Evolutionary conservation across 768 basidiomycete genomes (phyloP), one percentile per base, ranked within the genome.

Genomic region (Suillus bovinus): DNA sequence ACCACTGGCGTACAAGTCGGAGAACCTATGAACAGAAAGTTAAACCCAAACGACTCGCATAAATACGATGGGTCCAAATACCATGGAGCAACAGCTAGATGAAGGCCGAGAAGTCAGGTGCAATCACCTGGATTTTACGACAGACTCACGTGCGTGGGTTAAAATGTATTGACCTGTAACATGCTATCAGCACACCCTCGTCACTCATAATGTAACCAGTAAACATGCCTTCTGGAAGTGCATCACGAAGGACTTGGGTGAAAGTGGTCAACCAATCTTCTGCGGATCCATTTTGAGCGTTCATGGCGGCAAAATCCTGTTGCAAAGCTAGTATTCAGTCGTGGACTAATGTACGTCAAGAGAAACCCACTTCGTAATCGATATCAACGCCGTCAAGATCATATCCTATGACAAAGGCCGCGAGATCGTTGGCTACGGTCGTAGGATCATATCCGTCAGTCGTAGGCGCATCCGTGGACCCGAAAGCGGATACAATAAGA

Each of bases 381-480:
- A 92, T 85, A 69, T 90, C 89, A 29, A 89, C 83, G 54, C 89
- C 89, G 66, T 90, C 89, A 20, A 91, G 74, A 54, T 77, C 72
- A 62, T 80, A 87, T 67, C 84, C 66, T 62, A 82, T 84, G 10
- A 90, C 89, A 78, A 80, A 91, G 14, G 81, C 81, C 0, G 89
- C 88, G 71, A 91, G 80, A 2, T 81, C 83, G 63, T 86, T 83
- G 1, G 90, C 90, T 17, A 84, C 83, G 8, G 76, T 74, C 8
- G 84, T 74, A 22, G 89, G 85, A 71, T 91, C 86, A n/a, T 82
- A 84, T 50, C 82, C 80, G 13, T 67, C 74, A 11, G 81, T 78
- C 9, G 88, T 90, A 4, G 89, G 88, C 22, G 77, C 74, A 67
- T 86, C 83, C 7, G 77, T 72, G 8, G 72, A 68, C 36, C 87